Conservation (phyloP, 768 basidiomycete genomes). For the Podaxis mareebaensis region DNA sequence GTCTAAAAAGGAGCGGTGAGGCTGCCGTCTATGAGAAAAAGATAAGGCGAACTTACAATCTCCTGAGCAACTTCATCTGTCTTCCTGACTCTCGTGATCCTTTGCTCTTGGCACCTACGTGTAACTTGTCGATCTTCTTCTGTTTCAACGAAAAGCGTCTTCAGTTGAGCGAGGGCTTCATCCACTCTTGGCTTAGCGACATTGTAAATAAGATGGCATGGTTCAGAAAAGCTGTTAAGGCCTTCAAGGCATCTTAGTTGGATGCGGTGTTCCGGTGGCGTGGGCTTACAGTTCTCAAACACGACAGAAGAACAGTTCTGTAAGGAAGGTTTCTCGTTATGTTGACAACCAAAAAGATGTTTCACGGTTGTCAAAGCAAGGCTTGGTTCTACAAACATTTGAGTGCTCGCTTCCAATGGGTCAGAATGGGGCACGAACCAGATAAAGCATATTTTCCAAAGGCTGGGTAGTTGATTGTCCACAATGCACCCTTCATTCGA, state of each 20-base stretch:
- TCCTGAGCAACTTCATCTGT: slow-evolving; percentile 42
- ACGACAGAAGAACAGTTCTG: slow-evolving; percentile 69
- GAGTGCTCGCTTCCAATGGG: background rate
- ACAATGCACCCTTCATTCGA: slow-evolving; percentile 90
- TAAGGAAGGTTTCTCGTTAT: slow-evolving; percentile 87
- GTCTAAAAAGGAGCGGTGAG: slow-evolving; percentile 17
- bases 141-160: slow-evolving; percentile 32
- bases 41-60: slow-evolving; percentile 39
- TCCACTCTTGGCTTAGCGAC: slow-evolving; percentile 46
- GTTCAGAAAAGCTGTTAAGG: slow-evolving; percentile 61
- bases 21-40: background rate
- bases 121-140: slow-evolving; percentile 40
- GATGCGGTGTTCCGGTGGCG: background rate
- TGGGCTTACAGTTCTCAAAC: slow-evolving; percentile 56
- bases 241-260: slow-evolving; percentile 35
- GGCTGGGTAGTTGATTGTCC: slow-evolving; percentile 66
- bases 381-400: slow-evolving; percentile 51
- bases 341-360: slow-evolving; percentile 70
- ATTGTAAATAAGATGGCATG: slow-evolving; percentile 56
- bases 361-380: slow-evolving; percentile 58
- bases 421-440: slow-evolving; percentile 30
- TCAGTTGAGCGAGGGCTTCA: slow-evolving; percentile 36
- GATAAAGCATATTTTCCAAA: slow-evolving; percentile 61
- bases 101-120: slow-evolving; percentile 40
- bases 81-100: slow-evolving; percentile 42